Conservation (phyloP, 305 asterid species). For the Rubia peregrina region DNA sequence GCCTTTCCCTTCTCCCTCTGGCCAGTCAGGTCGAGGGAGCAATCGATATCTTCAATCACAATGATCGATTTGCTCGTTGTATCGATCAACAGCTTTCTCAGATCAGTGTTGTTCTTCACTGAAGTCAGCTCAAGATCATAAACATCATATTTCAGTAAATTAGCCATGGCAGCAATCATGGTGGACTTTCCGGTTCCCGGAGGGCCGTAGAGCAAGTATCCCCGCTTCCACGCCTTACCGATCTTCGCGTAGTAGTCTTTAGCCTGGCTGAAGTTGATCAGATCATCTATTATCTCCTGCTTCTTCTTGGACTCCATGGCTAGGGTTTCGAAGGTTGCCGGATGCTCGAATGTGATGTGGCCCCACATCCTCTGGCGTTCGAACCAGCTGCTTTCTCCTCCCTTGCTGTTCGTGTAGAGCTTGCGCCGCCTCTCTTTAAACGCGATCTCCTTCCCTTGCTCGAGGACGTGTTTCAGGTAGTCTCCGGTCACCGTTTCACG, state of each 20-base stretch:
- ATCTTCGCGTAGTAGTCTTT: slow-evolving; percentile 17
- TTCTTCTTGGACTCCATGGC: slow-evolving; percentile 9
- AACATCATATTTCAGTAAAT: background rate
- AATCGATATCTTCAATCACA: too few relatives aligned
- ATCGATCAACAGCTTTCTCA: slow-evolving; percentile 11
- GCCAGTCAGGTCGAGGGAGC: too few relatives aligned
- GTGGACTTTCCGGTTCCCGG: slow-evolving; percentile 1
- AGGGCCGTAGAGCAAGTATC: background rate
- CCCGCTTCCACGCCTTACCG: slow-evolving; percentile 19
- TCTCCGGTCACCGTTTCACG: background rate
- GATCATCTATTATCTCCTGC: slow-evolving; percentile 16
- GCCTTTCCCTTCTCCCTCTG: too few relatives aligned
- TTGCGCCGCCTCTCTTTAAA: background rate
- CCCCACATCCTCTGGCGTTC: background rate
- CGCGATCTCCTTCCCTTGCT: background rate
- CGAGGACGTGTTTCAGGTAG: background rate
- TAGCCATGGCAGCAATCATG: slow-evolving; percentile 17
- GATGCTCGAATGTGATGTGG: background rate
- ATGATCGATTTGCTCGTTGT: slow-evolving; percentile 9
- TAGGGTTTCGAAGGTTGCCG: background rate
- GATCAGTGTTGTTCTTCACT: slow-evolving; percentile 12
- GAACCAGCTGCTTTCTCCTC: background rate
- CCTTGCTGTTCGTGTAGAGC: background rate
- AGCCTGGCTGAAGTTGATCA: slow-evolving; percentile 9
- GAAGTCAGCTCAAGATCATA: slow-evolving; percentile 12